A percentile compares a stretch with the other conserved stretches of the same genome.
These are phyloP conservation scores for Calamus simplicifolius DNA, from an alignment of 176 grass and related monocot genomes.

Conservation along the genomic window DNA sequence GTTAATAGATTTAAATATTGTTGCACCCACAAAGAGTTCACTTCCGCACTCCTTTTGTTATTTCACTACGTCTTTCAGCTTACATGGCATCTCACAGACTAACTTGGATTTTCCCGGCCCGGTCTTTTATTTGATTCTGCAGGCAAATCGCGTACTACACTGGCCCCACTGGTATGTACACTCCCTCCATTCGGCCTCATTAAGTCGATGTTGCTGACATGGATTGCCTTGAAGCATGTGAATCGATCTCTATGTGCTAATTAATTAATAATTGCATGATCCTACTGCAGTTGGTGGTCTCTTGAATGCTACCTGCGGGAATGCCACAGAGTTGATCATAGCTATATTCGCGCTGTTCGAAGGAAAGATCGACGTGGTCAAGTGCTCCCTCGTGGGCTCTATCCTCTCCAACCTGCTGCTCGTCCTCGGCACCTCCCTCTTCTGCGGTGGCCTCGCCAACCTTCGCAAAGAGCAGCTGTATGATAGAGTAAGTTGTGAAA, in stretches of 20 bases:
- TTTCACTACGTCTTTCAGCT: no score
- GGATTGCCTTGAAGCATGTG: no score
- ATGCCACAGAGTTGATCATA: conserved; percentile 92
- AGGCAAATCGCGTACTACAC: conserved; percentile 85
- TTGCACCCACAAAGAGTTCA: no score
- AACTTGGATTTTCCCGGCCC: no score
- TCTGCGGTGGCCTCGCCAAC: conserved; percentile 68
- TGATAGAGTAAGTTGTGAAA: conserved; percentile 34
- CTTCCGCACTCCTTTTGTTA: no score
- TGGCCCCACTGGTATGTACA: conserved; percentile 64
- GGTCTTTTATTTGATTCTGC: neutral
- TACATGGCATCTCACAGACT: no score
- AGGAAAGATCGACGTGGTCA: conserved; percentile 83
- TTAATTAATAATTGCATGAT: no score
- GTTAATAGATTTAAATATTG: no score
- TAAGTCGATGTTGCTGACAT: no score
- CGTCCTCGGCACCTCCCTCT: conserved; percentile 79
- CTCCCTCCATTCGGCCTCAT: neutral
- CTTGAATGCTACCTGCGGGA: conserved; percentile 95
- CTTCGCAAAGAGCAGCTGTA: conserved; percentile 41
- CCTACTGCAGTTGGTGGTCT: conserved; percentile 65
- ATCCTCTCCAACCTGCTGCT: conserved; percentile 92
- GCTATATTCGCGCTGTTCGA: conserved; percentile 60
- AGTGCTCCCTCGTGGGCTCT: conserved; percentile 81
- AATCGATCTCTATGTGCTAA: no score